Evolutionary conservation across 176 grass and related monocot species (phyloP), one percentile per base, ranked within the genome.

Genomic region (Bromus sterilis): DNA sequence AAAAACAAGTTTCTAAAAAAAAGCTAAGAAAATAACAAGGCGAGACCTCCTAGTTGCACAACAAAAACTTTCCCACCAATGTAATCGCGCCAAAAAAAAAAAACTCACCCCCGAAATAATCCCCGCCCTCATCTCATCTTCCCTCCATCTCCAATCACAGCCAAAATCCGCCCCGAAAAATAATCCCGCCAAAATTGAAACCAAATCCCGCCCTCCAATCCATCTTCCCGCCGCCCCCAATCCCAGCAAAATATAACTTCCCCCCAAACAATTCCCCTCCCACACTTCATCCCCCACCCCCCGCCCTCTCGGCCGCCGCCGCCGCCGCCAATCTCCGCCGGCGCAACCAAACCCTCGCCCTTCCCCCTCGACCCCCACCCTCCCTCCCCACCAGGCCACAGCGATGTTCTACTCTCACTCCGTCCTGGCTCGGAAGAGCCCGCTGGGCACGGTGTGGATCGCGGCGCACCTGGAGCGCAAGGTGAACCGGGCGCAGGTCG

Each of bases 391-490:
- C 31, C 33, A 65, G 36, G 30, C 34, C 9, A 66, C 33, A 24
- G 64, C 61, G 28, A 93, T 98, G 93, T 98, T 98, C 90, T 98
- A 95, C 83, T 98, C 92, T 11, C 96, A 92, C 74, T 89, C 88
- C 15, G 84, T 98, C 71, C 89, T 98, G 18, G 96, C 84, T 20
- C 78, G 82, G 86, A 98, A 98, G 56, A 89, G 82, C 75, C 77
- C 93, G 20, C 65, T 95, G 11, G 84, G 88, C 30, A 88, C 89
- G 51, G 86, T 98, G 51, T 98, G 93, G 96, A 89, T 98, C 66
- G 96, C 96, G 34, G 96, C 96, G 51, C 96, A 98, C 84, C 82
- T 98, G 24, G 82, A 98, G 90, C 71, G 90, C 79, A 95, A 88
- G 89, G 89, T 95, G 43, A 98, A 98, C 88, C 95, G 91, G 77